Evolutionary conservation across 2,329 filamentous ascomycete species (phyloP), one percentile per base, ranked within the genome.

Genomic region (Harringtonia lauricola): DNA sequence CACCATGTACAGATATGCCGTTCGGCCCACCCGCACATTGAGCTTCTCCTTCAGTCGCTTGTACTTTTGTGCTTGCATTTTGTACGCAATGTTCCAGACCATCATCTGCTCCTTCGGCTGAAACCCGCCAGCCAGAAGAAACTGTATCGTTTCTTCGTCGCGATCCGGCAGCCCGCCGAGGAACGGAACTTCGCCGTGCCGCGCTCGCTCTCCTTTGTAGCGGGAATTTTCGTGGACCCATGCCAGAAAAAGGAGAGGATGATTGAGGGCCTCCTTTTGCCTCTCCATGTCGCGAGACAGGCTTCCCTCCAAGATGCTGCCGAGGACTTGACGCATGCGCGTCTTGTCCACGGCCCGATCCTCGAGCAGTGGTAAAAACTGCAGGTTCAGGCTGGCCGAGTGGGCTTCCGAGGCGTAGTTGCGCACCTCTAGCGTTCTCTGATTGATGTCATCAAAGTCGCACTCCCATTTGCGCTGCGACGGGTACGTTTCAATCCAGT

Each of bases 401-500:
- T 57, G 66, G 4, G 74, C 63, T 3, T 65, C 59, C 0, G 60
- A 59, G 0, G 73, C 72, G 8, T 61, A 59, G 4, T 64, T 67
- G 4, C 72, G 64, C 6, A 87, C 67, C 49, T 88, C 82, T 21
- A 89, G 78, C 0, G 78, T 84, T 3, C 79, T 66, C 36, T 83
- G 68, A 30, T 67, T 43, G 47, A 56, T 48, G 8, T 76, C 69
- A 0, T 55, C 31, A 22, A 68, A 68, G 29, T 73, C 65, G 22
- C 68, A 71, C 0, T 66, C 47, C 68, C 84, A 87, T 52, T 90
- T 90, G 1, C 70, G 60, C 47, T 90, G 86, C 1, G 81, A 86
- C 0, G 65, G 67, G 44, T 68, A 77, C 0, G 81, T 75, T 44
- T 80, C 70, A 35, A 88, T 83, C 81, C 80, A 85, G 15, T 77